Evolutionary conservation across 768 basidiomycete genomes (phyloP).

Genomic region (Lactarius sanguifluus): DNA sequence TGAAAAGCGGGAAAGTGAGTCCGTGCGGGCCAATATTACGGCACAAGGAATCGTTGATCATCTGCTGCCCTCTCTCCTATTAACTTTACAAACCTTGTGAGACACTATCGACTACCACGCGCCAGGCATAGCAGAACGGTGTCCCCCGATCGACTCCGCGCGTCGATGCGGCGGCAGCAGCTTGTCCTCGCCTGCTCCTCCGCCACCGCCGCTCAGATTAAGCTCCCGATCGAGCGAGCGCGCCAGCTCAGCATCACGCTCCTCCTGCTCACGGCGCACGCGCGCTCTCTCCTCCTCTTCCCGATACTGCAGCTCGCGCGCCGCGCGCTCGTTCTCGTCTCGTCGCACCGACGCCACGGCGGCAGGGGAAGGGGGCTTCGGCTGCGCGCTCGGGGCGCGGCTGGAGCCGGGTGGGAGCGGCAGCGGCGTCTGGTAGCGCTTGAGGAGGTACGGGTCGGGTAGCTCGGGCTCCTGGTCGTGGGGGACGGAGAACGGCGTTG

Average conservation of each 20-base stretch:
- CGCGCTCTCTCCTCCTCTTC: conserved; percentile 26
- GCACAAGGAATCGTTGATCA: neutral
- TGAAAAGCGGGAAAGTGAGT: neutral
- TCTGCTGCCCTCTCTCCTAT: neutral
- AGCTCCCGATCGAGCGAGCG: conserved; percentile 29
- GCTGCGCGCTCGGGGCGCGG: neutral
- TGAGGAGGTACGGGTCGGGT: conserved; percentile 45
- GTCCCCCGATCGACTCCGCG: neutral
- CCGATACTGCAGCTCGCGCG: conserved; percentile 21
- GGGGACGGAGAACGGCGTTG: neutral
- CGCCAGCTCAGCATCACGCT: conserved; percentile 28
- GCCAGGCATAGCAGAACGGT: neutral
- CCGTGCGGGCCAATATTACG: neutral
- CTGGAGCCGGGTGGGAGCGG: conserved; percentile 43
- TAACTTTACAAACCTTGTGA: neutral
- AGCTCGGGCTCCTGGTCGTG: conserved; percentile 37
- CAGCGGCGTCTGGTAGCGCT: conserved; percentile 54
- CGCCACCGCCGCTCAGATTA: conserved; percentile 7
- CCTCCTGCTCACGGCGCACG: conserved; percentile 26
- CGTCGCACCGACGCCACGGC: neutral
- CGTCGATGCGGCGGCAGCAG: neutral
- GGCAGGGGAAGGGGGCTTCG: neutral
- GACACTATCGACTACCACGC: conserved; percentile 5
- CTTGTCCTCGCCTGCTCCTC: neutral
- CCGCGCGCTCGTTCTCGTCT: conserved; percentile 13